Percentiles rank a stretch among this genome's conserved stretches.
These are phyloP conservation scores for Aquilaria malaccensis DNA, from an alignment of 345 rosid genomes.

Conservation along the genomic window DNA sequence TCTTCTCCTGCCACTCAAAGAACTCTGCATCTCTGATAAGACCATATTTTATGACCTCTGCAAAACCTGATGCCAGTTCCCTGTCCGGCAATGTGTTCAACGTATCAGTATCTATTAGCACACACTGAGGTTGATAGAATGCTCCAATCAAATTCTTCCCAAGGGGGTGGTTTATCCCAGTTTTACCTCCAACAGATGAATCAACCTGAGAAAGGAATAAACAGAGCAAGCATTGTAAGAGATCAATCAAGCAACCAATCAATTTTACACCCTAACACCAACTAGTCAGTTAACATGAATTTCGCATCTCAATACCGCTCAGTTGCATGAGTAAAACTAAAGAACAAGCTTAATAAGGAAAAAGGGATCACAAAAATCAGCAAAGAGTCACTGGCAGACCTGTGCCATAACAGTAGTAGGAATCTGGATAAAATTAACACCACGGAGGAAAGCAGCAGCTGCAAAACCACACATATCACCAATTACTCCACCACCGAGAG, in stretches of 20 bases:
- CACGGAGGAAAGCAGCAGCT: slow-evolving; percentile 92
- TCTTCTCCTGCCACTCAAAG: slow-evolving; percentile 96
- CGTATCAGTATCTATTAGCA: slow-evolving; percentile 82
- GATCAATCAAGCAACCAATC: not conserved
- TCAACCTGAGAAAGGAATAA: slow-evolving; percentile 52
- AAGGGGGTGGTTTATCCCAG: slow-evolving; percentile 86
- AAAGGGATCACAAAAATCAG: not conserved
- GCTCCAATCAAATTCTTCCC: slow-evolving; percentile 99
- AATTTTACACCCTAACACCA: not conserved
- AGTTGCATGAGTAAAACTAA: not conserved
- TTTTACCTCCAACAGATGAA: slow-evolving; percentile 99
- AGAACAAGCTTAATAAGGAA: not conserved
- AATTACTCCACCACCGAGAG: slow-evolving; percentile 97
- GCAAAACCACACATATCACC: slow-evolving; percentile 99
- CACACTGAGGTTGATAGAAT: slow-evolving; percentile 98
- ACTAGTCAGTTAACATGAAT: no score
- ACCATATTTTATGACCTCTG: slow-evolving; percentile 94
- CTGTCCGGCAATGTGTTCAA: slow-evolving; percentile 80
- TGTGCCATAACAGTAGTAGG: slow-evolving; percentile 99
- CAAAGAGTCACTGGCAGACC: slow-evolving; percentile 27
- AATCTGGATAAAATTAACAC: slow-evolving; percentile 97
- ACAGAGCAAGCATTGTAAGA: slow-evolving; percentile 5
- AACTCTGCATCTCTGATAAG: slow-evolving; percentile 91
- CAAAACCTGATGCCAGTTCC: slow-evolving; percentile 92
- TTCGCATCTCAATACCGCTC: no score